Percentiles rank a stretch among this genome's conserved stretches.
phyloP scores from a whole-genome alignment of 495 filamentous ascomycete species.

The Penicillium samsonianum region DNA sequence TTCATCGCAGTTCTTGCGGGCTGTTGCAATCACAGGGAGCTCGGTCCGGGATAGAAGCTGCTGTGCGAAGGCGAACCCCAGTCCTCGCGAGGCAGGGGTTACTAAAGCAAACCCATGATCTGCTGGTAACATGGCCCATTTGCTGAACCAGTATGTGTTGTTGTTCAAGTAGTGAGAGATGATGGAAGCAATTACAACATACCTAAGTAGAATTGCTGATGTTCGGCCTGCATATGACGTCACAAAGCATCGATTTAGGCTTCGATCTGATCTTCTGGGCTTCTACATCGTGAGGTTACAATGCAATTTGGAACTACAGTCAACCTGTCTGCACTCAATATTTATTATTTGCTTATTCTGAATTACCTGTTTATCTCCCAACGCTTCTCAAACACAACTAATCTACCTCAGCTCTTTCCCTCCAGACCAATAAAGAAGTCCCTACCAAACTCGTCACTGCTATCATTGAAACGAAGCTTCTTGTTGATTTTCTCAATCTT shows the following conservation, averaged over 20 bases:
- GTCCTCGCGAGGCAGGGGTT: conserved; percentile 70
- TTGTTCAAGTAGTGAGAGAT: background rate
- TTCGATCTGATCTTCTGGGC: background rate
- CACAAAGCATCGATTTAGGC: background rate
- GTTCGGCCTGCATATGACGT: background rate
- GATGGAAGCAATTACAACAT: background rate
- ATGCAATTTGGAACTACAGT: background rate
- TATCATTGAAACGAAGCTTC: conserved; percentile 63
- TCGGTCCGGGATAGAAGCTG: conserved; percentile 64
- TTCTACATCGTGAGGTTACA: background rate
- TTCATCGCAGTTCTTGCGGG: conserved; percentile 56
- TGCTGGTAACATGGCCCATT: conserved; percentile 12
- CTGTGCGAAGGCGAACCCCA: conserved; percentile 70
- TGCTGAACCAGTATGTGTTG: background rate
- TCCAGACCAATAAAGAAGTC: conserved; percentile 64
- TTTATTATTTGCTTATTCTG: background rate
- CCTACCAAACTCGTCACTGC: conserved; percentile 54
- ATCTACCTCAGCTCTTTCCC: conserved; percentile 45
- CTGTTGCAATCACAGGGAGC: conserved; percentile 71
- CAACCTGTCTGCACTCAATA: background rate
- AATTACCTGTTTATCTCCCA: background rate
- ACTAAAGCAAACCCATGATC: conserved; percentile 34
- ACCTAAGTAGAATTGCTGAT: no score
- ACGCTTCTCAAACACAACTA: background rate
- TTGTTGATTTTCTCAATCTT: conserved; percentile 55